Conservation (phyloP, 345 rosid genomes). For the Sapria himalayana region DNA sequence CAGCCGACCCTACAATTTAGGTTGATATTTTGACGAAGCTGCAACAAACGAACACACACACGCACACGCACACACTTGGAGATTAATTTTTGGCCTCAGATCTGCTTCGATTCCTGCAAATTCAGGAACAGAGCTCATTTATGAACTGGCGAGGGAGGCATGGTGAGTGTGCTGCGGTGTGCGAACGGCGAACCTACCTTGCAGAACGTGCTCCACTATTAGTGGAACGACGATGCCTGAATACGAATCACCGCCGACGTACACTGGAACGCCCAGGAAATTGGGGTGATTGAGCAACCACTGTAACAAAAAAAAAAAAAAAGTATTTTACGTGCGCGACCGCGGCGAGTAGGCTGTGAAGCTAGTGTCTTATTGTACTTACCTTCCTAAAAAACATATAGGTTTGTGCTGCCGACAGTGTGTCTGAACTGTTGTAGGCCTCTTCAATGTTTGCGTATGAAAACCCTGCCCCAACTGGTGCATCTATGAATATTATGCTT, state of each 20-base stretch:
- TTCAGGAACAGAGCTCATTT: no score
- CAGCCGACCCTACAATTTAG: no score
- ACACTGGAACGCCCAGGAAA: constrained; percentile 13
- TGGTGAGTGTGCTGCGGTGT: no score
- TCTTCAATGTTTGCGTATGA: constrained; percentile 11
- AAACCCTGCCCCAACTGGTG: constrained; percentile 21
- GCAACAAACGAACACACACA: no score
- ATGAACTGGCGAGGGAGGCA: no score
- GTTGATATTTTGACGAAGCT: no score
- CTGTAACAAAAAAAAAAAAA: constrained; percentile 7
- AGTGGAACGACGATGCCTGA: constrained; percentile 18
- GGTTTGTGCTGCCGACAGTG: constrained; percentile 8
- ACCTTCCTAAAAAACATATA: constrained; percentile 18
- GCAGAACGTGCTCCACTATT: constrained; percentile 8
- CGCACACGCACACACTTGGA: constrained; percentile 17
- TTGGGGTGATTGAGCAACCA: constrained; percentile 20
- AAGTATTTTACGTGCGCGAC: no score
- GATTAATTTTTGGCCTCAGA: constrained; percentile 11
- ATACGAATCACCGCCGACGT: constrained; percentile 27
- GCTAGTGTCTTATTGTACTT: no score
- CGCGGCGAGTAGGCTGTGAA: no score
- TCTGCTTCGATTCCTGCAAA: constrained; percentile 17
- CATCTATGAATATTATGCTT: constrained; percentile 19
- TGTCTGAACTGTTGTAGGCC: constrained; percentile 9
- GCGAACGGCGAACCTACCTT: constrained; percentile 14